Conservation (phyloP, 139 green algal species). For the Chlamydomonas sphaeroides region DNA sequence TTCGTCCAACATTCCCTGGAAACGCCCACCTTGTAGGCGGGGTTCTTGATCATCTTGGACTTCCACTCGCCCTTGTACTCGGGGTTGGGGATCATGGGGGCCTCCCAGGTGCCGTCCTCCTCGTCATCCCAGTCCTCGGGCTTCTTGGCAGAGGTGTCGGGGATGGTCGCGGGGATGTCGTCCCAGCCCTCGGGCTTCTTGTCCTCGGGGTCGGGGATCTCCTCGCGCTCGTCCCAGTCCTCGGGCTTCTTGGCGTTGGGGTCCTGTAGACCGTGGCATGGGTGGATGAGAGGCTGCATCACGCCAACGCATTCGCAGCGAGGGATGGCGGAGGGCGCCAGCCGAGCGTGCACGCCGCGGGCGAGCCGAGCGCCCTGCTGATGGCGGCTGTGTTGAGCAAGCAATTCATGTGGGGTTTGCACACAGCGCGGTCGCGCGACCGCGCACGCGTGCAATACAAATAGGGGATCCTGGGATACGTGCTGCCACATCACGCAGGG, state of each 20-base stretch:
- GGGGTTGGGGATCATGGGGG: conserved; percentile 86
- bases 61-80: conserved; percentile 94
- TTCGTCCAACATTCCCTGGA: too few species aligned
- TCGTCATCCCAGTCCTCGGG: conserved; percentile 93
- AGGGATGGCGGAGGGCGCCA: too few species aligned
- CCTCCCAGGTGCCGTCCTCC: conserved; percentile 89
- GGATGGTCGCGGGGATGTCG: conserved; percentile 79
- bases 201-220: conserved; percentile 81
- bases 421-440: too few species aligned
- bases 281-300: too few species aligned
- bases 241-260: conserved; percentile 88
- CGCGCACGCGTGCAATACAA: too few species aligned
- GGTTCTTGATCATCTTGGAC: conserved; percentile 79
- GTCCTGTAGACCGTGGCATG: conserved; percentile 61
- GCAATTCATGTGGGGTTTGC: too few species aligned
- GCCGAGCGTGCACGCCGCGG: too few species aligned
- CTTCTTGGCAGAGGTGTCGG: conserved; percentile 84
- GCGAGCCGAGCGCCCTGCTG: too few species aligned
- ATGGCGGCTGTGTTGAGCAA: too few species aligned
- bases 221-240: conserved; percentile 88
- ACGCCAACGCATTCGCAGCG: too few species aligned
- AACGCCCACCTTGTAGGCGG: conserved; percentile 74
- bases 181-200: conserved; percentile 84
- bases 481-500: too few species aligned
- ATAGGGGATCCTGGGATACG: too few species aligned